Conservation (phyloP, 1,284 basidiomycete species). For the Mycosarcoma mackinlayi region DNA sequence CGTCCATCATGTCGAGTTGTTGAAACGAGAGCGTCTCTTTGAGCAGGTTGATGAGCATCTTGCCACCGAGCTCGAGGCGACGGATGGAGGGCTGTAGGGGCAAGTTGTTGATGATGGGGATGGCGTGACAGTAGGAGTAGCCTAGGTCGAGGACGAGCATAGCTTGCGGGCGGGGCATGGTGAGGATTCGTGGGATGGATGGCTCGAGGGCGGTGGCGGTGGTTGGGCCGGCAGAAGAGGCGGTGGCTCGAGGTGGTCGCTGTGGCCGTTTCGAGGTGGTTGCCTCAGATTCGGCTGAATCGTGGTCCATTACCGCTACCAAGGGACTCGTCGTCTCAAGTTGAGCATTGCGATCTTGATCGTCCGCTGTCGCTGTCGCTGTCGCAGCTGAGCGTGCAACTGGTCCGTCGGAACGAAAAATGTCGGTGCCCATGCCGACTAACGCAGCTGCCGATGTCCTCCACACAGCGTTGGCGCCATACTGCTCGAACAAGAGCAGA, state of each 20-base stretch:
- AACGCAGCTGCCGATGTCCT: constrained; percentile 69
- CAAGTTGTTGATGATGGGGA: constrained; percentile 82
- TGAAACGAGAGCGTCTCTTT: constrained; percentile 92
- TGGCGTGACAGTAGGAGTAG: constrained; percentile 89
- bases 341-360: too few relatives aligned
- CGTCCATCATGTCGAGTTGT: constrained; percentile 98
- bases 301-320: too few relatives aligned
- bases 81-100: constrained; percentile 80
- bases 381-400: constrained; percentile 1
- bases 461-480: constrained; percentile 86
- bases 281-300: background rate
- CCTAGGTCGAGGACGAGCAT: constrained; percentile 86
- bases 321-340: too few relatives aligned
- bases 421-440: constrained; percentile 16
- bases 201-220: background rate
- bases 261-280: background rate
- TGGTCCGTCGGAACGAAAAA: constrained; percentile 11
- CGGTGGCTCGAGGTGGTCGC: constrained; percentile 13
- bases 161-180: constrained; percentile 75
- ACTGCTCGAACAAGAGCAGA: constrained; percentile 94
- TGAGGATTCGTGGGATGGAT: constrained; percentile 4
- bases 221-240: background rate
- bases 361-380: background rate
- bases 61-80: constrained; percentile 92
- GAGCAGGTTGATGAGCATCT: constrained; percentile 90